Conservation (phyloP, 2,329 filamentous ascomycete species). For the Fusarium sambucinum region DNA sequence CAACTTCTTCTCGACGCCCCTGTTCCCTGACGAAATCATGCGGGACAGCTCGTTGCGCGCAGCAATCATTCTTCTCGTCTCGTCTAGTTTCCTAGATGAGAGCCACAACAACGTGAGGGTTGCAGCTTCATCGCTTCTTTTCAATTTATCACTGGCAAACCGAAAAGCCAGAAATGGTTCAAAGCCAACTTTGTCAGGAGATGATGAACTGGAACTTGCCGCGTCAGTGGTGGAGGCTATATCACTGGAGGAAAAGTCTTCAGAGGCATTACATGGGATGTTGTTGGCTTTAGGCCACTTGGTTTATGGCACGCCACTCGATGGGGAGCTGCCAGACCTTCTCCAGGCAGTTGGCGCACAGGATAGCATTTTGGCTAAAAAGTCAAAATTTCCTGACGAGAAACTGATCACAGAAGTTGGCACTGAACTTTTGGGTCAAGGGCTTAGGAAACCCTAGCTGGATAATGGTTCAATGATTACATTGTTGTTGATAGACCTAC, state of each 20-base stretch:
- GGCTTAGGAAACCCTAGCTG: slow-evolving; percentile 55
- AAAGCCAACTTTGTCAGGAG: slow-evolving; percentile 71
- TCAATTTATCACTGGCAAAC: slow-evolving; percentile 82
- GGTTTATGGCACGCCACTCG: slow-evolving; percentile 75
- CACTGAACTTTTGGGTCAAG: slow-evolving; percentile 63
- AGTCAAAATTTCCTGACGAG: slow-evolving; percentile 67
- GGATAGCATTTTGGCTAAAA: slow-evolving; percentile 71
- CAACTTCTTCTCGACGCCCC: slow-evolving; percentile 82
- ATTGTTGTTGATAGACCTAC: neutral
- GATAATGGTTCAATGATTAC: neutral
- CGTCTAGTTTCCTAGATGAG: slow-evolving; percentile 82
- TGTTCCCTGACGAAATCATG: slow-evolving; percentile 76
- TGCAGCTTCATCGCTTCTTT: slow-evolving; percentile 83
- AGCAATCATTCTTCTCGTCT: slow-evolving; percentile 76
- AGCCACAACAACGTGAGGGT: slow-evolving; percentile 80
- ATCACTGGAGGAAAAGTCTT: slow-evolving; percentile 67
- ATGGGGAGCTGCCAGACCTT: slow-evolving; percentile 84
- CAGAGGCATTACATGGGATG: slow-evolving; percentile 81
- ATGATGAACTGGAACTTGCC: slow-evolving; percentile 82
- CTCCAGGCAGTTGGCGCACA: slow-evolving; percentile 81
- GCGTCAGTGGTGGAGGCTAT: slow-evolving; percentile 84
- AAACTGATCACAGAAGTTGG: slow-evolving; percentile 69
- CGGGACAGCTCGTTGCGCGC: slow-evolving; percentile 63
- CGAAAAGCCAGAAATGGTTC: slow-evolving; percentile 72
- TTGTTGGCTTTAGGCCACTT: slow-evolving; percentile 81